phyloP scores from a whole-genome alignment of 2,329 filamentous ascomycete species.

The Ophiostoma angusticollis region DNA sequence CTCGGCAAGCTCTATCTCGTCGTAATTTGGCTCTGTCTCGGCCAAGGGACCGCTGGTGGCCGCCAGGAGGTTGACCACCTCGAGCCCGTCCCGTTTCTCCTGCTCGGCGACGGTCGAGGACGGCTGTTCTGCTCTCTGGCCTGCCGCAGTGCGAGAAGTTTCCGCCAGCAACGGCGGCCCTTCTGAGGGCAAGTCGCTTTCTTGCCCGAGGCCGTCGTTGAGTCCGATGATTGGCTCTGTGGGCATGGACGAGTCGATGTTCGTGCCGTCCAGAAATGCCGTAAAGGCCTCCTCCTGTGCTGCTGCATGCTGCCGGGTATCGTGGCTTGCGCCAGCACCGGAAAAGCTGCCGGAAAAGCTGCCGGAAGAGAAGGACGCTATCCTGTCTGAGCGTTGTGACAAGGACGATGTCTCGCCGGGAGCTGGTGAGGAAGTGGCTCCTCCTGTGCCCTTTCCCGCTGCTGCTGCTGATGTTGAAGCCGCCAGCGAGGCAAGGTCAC shows the following conservation, averaged over 20 bases:
- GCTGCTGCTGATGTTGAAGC: not conserved
- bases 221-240: constrained; percentile 3
- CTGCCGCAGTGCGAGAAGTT: too few species aligned
- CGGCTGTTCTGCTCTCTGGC: not conserved
- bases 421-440: too few species aligned
- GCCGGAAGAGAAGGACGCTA: too few species aligned
- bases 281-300: constrained; percentile 25
- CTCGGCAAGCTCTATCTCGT: constrained; percentile 16
- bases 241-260: constrained; percentile 6
- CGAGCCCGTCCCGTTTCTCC: constrained; percentile 25
- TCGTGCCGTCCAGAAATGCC: constrained; percentile 21
- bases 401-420: too few species aligned
- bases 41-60: constrained; percentile 9
- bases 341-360: not conserved
- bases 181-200: not conserved
- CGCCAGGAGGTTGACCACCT: constrained; percentile 26
- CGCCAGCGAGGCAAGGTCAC: constrained; percentile 11
- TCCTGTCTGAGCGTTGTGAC: too few species aligned
- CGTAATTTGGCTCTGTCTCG: constrained; percentile 13
- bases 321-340: constrained; percentile 3
- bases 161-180: not conserved
- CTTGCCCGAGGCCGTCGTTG: not conserved
- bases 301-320: constrained; percentile 18
- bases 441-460: not conserved
- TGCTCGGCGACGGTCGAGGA: constrained; percentile 21